Base-by-base conservation (phyloP, 1,284 basidiomycete species). In the Marasmius sp. region DNA sequence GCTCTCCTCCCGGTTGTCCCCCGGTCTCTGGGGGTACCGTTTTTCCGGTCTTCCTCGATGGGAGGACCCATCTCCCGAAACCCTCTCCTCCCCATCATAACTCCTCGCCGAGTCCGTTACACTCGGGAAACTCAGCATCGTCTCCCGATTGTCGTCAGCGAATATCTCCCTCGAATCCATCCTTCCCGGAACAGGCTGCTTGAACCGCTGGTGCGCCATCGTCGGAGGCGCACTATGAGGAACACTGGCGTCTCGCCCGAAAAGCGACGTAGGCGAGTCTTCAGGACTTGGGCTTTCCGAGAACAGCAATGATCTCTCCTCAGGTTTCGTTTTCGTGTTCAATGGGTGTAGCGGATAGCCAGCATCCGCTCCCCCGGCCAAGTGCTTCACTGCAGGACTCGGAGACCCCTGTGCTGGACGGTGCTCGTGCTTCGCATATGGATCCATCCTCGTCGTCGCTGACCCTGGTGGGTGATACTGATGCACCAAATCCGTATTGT, bases 401-500 rank as follows among this genome's bases (percentile, higher is more conserved):
- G 52, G 52, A n/a, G 52, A 54, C 16, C 27, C 75, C 14, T 73
- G 66, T 11, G 79, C 79, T 16, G 72, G 68, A 58, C 85, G 76
- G 61, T 79, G 83, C 62, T 85, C 81, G 66, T 91, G 88, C 6
- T 77, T 85, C 18, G 83, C 83, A 27, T 77, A 73, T 57, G 77
- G 80, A 48, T 78, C 75, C 9, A 79, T 78, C 27, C 75, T 75
- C 9, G 54, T 58, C 27, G 80, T 80, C n/a, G 76, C 77, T n/a
- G 68, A 65, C 9, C 79, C 78, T n/a, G 76, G 75, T 14, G 76
- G 78, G 22, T 82, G 83, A 71, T 93, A 93, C 58, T 85, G 84
- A 71, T 93, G 90, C 43, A 92, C 85, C 6, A 92, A 69, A 62
- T 93, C 91, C 67, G 88, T 77, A 45, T 79, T 78, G 48, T 83